These are phyloP conservation scores for Persicaria maculosa DNA, from an alignment of 148 eudicot species.

Conservation along the genomic window DNA sequence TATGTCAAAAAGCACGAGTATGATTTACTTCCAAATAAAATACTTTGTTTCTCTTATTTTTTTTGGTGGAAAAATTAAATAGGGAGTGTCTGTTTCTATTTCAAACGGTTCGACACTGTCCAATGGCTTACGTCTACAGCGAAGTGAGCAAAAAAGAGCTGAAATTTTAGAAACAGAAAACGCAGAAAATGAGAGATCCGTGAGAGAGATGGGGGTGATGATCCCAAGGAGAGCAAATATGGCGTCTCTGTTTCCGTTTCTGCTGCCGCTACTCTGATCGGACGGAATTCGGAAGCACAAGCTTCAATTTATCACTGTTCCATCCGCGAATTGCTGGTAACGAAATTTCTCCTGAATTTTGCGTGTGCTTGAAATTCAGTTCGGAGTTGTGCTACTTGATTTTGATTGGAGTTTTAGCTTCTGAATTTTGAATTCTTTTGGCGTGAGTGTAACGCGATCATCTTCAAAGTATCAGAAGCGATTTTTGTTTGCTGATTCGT, in stretches of 20 bases:
- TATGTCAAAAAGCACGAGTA: too few relatives aligned
- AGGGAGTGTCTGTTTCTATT: neutral
- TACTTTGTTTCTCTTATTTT: too few relatives aligned
- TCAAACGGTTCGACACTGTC: conserved; percentile 18
- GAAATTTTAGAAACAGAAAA: conserved; percentile 23
- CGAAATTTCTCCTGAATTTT: neutral
- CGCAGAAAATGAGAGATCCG: conserved; percentile 28
- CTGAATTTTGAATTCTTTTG: neutral
- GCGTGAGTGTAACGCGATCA: neutral
- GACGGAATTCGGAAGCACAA: neutral
- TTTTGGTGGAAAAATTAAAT: too few relatives aligned
- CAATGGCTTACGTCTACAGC: conserved; percentile 22
- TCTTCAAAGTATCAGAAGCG: neutral
- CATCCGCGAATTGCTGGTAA: neutral
- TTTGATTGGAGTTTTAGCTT: neutral
- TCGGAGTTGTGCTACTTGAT: neutral
- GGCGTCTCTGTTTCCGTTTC: conserved; percentile 13
- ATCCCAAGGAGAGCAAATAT: conserved; percentile 19
- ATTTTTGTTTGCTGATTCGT: neutral
- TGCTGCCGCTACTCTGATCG: neutral
- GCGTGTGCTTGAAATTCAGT: neutral
- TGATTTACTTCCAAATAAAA: too few relatives aligned
- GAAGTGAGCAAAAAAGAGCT: conserved; percentile 22
- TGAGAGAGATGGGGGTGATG: conserved; percentile 27
- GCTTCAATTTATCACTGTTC: neutral